Conservation (phyloP, 306 rosid species). For the Cyamopsis tetragonoloba region DNA sequence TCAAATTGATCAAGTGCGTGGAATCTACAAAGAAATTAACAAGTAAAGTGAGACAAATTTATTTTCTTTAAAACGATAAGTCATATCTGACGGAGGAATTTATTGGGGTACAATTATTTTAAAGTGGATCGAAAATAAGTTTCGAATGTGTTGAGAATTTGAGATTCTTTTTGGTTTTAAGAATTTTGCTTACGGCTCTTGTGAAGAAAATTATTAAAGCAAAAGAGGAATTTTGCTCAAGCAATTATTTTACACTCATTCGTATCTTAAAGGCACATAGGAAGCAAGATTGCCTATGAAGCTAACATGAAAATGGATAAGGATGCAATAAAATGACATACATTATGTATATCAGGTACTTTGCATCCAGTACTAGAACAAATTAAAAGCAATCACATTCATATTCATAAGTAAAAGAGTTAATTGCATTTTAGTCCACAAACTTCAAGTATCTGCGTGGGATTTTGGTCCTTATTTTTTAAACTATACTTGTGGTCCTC, state of each 20-base stretch:
- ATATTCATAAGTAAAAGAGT: too few relatives aligned
- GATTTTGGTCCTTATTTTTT: too few relatives aligned
- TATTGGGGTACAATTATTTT: too few relatives aligned
- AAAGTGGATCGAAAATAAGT: background rate
- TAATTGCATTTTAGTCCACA: too few relatives aligned
- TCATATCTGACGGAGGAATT: too few relatives aligned
- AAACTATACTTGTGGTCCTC: too few relatives aligned
- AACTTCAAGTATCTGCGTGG: too few relatives aligned
- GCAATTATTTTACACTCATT: too few relatives aligned
- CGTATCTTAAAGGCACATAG: too few relatives aligned
- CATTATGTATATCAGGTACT: background rate
- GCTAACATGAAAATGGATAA: constrained; percentile 29
- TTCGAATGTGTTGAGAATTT: background rate
- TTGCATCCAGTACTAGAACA: background rate
- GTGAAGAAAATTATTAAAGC: background rate
- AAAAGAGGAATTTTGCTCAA: background rate
- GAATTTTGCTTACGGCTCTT: background rate
- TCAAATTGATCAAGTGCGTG: constrained; percentile 77
- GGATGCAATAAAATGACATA: background rate
- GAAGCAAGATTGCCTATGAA: constrained; percentile 15
- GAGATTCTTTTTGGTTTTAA: constrained; percentile 3
- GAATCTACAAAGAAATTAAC: constrained; percentile 52
- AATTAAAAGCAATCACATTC: constrained; percentile 24
- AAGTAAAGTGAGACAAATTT: too few relatives aligned
- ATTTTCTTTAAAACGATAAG: too few relatives aligned